phyloP scores from a whole-genome alignment of 1,284 basidiomycete genomes.

The Vanrija sp. region DNA sequence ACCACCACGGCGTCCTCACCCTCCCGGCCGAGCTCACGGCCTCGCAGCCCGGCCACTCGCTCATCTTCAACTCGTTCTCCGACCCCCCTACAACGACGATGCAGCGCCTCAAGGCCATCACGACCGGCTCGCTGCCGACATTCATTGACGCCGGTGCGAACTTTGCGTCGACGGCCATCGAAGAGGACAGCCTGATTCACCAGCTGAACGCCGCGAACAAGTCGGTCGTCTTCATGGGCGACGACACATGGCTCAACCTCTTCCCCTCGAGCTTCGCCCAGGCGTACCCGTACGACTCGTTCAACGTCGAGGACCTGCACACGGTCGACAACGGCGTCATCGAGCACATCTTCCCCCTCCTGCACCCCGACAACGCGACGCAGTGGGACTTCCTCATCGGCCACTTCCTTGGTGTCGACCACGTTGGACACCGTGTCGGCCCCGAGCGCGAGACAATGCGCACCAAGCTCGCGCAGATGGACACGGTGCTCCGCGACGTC shows the following conservation, averaged over 20 bases:
- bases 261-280: constrained; percentile 76
- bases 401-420: constrained; percentile 96
- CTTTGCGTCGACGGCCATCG: constrained; percentile 79
- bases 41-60: constrained; percentile 63
- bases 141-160: constrained; percentile 92
- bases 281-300: constrained; percentile 85
- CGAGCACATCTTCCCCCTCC: constrained; percentile 72
- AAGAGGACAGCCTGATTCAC: constrained; percentile 76
- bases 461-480: constrained; percentile 80
- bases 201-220: constrained; percentile 53
- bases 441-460: constrained; percentile 84
- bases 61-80: constrained; percentile 82
- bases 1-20: constrained; percentile 77
- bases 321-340: constrained; percentile 91
- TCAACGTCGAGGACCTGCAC: constrained; percentile 97
- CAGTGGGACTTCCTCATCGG: constrained; percentile 81
- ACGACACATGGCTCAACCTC: constrained; percentile 92
- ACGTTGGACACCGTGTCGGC: constrained; percentile 91
- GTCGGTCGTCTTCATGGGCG: constrained; percentile 73
- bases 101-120: constrained; percentile 91
- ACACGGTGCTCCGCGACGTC: constrained; percentile 68
- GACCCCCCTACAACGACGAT: constrained; percentile 96
- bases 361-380: constrained; percentile 53
- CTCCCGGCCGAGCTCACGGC: constrained; percentile 69
- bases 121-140: constrained; percentile 91